phyloP scores from a whole-genome alignment of 2,329 filamentous ascomycete genomes.

The Colletotrichum sp. region DNA sequence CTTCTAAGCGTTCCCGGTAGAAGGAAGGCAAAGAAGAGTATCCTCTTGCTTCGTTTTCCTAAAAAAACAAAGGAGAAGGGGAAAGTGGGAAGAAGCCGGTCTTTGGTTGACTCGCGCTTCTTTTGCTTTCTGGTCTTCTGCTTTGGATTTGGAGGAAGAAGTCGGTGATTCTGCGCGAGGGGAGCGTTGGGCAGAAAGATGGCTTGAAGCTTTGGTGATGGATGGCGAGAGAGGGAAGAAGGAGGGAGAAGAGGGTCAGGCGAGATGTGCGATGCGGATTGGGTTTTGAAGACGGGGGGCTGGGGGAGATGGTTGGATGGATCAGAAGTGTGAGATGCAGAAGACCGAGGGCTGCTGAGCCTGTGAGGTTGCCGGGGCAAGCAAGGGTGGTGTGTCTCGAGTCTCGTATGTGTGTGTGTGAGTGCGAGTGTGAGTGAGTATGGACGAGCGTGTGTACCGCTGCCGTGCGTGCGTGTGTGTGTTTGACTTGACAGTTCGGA shows the following conservation, averaged over 20 bases:
- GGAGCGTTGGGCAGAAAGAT: neutral
- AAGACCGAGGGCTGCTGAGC: neutral
- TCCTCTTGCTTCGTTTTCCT: constrained; percentile 67
- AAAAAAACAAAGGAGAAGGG: constrained; percentile 57
- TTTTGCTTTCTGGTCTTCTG: constrained; percentile 20
- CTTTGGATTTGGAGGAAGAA: constrained; percentile 20
- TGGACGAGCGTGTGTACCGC: neutral
- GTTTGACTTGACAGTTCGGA: neutral
- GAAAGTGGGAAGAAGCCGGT: constrained; percentile 35
- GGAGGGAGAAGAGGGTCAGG: constrained; percentile 21
- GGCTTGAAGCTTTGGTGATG: constrained; percentile 20
- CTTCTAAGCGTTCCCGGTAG: constrained; percentile 68
- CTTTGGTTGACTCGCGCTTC: constrained; percentile 22
- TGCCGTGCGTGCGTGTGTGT: neutral
- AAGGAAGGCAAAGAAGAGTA: constrained; percentile 71
- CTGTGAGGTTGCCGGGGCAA: constrained; percentile 19
- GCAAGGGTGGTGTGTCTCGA: constrained; percentile 16
- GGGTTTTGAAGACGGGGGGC: constrained; percentile 26
- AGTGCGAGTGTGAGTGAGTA: neutral
- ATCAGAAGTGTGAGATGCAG: constrained; percentile 7
- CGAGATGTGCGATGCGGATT: constrained; percentile 23
- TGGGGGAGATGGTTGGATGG: constrained; percentile 20
- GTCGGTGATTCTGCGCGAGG: neutral
- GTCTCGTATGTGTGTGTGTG: neutral
- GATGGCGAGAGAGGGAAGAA: constrained; percentile 21